These are phyloP conservation scores for Polymyxa betae DNA, from an alignment of 208 protist species.

Conservation along the genomic window DNA sequence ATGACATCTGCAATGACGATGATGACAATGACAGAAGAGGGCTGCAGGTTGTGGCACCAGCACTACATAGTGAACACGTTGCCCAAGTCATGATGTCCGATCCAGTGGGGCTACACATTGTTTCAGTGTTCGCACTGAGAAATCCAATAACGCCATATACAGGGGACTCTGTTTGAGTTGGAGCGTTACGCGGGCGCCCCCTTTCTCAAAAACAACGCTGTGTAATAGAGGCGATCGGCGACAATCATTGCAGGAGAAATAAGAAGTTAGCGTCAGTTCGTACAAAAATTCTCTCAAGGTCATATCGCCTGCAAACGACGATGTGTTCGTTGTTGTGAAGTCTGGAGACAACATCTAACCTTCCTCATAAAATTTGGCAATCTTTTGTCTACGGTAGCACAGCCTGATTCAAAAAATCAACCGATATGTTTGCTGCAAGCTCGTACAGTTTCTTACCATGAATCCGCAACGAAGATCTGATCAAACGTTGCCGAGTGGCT, in stretches of 20 bases:
- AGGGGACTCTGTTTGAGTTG: background rate
- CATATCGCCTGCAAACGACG: background rate
- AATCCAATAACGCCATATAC: background rate
- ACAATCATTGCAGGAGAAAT: constrained; percentile 19
- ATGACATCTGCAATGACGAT: background rate
- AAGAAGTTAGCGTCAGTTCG: background rate
- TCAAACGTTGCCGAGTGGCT: too few relatives aligned
- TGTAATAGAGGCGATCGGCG: background rate
- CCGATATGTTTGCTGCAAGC: background rate
- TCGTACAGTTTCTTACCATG: background rate
- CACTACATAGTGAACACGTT: background rate
- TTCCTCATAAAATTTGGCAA: background rate
- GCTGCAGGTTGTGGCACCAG: background rate
- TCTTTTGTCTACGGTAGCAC: background rate
- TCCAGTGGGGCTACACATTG: background rate
- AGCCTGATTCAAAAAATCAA: too few relatives aligned
- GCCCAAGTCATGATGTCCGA: background rate
- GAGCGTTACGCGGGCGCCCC: background rate
- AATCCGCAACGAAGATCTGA: constrained; percentile 20
- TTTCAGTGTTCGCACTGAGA: background rate
- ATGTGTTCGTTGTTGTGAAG: too few relatives aligned
- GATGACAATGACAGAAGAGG: background rate
- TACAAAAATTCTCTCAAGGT: background rate
- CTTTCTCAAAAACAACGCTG: constrained; percentile 6
- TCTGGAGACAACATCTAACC: too few relatives aligned